Base-by-base conservation (phyloP, 2,329 filamentous ascomycete species). In the Claviceps fusiformis region DNA sequence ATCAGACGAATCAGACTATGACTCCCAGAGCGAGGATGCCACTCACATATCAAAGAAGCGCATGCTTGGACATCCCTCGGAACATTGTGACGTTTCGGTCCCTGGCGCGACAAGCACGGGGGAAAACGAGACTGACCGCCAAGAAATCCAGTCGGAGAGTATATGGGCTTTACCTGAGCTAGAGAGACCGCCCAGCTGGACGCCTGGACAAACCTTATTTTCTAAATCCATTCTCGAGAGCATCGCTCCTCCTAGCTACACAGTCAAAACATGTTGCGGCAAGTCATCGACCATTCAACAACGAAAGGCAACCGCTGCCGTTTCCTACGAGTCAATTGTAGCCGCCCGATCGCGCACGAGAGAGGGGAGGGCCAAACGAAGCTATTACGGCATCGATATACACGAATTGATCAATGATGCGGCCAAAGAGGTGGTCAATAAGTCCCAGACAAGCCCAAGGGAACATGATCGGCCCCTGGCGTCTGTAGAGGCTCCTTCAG, bases 371-470 rank as follows among this genome's bases (percentile, higher is more conserved):
- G 87, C 87, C 2, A 81, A 81, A 63, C 81, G 81, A 62, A 85
- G 84, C 62, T 97, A 91, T 70, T 98, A 95, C 67, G 93, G 93
- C 10, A 86, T 98, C 60, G 86, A 95, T 50, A 93, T 98, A 39
- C 90, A 96, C 68, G 76, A 82, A 55, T 73, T 98, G 44, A 78
- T 97, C 56, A 84, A 87, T 55, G 79, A 85, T 17, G 86, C 86
- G 3, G 73, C 80, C 54, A 78, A 79, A 24, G 82, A 89, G 58
- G 70, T 79, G 10, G 71, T 74, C 43, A 68, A 70, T 60, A 65
- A 63, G 58, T 56, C 56, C 48, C 53, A 68, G 54, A 55, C 59
- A 1, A 62, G 59, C 50, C 60, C 62, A 2, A 50, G 58, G 17
- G 52, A 58, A 49, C 62, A 68, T 0, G 68, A 70, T 47, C 62